Base-by-base conservation (phyloP, 1,139 yeast genomes). In the Komagataea norvegica region DNA sequence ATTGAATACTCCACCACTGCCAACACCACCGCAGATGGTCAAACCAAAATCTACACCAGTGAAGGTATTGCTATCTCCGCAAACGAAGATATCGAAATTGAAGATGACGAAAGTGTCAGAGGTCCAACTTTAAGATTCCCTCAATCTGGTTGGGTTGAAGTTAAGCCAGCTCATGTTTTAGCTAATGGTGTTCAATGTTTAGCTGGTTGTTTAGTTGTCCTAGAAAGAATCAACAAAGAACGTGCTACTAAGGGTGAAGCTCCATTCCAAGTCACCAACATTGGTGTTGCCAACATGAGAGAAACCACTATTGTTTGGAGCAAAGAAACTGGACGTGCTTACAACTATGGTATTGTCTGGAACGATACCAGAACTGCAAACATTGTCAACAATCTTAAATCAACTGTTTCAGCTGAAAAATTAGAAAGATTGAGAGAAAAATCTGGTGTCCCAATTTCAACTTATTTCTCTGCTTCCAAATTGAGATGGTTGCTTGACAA, bases 251-350 rank as follows among this genome's bases (percentile, higher is more conserved):
- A 66, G 37, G 65, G 70, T 43, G 63, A 70, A 47, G 61, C 71
- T 41, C 74, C 71, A 45, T 80, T 76, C 61, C 68, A 65, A 50
- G 73, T 82, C 41, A 71, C 56, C 41, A 72, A 81, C 38, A 73
- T 89, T 50, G 96, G 96, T 32, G 77, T 89, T 52, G 93, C 96
- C 43, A 89, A 88, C 64, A 93, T 89, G 91, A 77, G 97, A 59
- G 96, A 89, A 64, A 88, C 97, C 32, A 83, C 96, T 23, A 75
- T 89, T 42, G 81, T 89, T 37, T 89, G 96, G 96, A 81, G 87
- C 41, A 72, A 79, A 51, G 70, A 70, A 42, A 87, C 96, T 2
- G 96, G 96, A 33, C 69, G 72, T 51, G 93, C 96, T 2, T 72
- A 81, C 57, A 80, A 84, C 56, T 63, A 63, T 36, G 96, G 96